Conservation (phyloP, 2,329 filamentous ascomycete genomes). For the Daldinia eschscholtzii region DNA sequence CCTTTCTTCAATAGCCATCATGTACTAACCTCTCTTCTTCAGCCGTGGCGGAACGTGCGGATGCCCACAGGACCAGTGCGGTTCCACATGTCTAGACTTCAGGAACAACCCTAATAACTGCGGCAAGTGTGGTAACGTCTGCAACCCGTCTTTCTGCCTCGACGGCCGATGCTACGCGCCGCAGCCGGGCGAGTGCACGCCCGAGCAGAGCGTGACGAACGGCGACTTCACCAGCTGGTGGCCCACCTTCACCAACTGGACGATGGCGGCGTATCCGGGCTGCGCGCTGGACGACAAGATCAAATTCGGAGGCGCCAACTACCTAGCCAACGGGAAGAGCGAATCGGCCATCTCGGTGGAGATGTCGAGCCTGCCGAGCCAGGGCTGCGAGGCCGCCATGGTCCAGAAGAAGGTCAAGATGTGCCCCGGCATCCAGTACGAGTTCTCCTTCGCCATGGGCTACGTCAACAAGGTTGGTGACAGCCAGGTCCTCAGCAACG, state of each 20-base stretch:
- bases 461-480: constrained; percentile 26
- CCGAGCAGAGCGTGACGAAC: constrained; percentile 20
- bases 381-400: constrained; percentile 22
- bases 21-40: neutral
- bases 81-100: constrained; percentile 18
- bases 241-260: constrained; percentile 25
- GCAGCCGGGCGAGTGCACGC: constrained; percentile 16
- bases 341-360: constrained; percentile 18
- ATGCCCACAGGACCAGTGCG: constrained; percentile 21
- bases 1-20: neutral
- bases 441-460: constrained; percentile 26
- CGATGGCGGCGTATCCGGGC: constrained; percentile 22
- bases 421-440: constrained; percentile 25
- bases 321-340: constrained; percentile 19
- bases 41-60: constrained; percentile 18
- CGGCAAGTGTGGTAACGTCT: constrained; percentile 15
- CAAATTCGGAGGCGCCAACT: constrained; percentile 20
- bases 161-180: constrained; percentile 22
- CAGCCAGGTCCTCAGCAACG: constrained; percentile 21
- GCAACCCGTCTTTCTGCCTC: constrained; percentile 19
- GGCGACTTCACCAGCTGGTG: constrained; percentile 14
- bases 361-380: constrained; percentile 21
- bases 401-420: constrained; percentile 27
- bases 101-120: constrained; percentile 26
- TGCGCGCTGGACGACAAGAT: constrained; percentile 15